These are phyloP conservation scores for Bruguiera hainesii DNA, from an alignment of 441 rosid species.

Conservation along the genomic window DNA sequence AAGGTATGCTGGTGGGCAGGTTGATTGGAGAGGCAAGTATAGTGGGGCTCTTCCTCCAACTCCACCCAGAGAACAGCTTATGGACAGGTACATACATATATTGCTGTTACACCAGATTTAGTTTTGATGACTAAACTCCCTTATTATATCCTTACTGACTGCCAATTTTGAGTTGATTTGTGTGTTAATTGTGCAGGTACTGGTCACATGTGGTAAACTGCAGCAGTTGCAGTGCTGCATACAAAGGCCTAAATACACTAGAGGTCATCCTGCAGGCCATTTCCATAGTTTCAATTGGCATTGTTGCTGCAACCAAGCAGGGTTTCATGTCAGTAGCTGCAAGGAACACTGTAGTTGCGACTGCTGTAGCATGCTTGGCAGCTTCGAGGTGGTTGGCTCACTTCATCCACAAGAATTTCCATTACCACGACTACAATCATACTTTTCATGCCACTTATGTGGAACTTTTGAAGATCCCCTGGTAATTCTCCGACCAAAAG, in stretches of 20 bases:
- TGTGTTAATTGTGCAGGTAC: conserved; percentile 7
- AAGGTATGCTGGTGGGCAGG: conserved; percentile 26
- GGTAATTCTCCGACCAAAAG: too few species aligned
- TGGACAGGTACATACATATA: conserved; percentile 31
- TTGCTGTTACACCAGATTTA: too few species aligned
- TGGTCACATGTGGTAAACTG: conserved; percentile 38
- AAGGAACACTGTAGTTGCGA: not conserved
- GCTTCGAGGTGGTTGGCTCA: conserved; percentile 18
- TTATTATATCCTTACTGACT: too few species aligned
- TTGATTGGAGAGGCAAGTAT: conserved; percentile 34
- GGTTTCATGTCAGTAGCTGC: not conserved
- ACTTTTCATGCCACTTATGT: conserved; percentile 11
- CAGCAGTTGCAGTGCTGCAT: conserved; percentile 29
- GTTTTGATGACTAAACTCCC: too few species aligned
- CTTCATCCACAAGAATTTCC: conserved; percentile 27
- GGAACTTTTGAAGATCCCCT: too few species aligned
- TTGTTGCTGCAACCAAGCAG: conserved; percentile 25
- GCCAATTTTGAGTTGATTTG: not conserved
- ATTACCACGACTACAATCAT: conserved; percentile 33
- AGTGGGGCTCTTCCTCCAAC: conserved; percentile 25
- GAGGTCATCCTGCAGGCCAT: not conserved
- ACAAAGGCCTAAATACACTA: conserved; percentile 1
- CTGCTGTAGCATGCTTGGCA: conserved; percentile 19
- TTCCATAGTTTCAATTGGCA: conserved; percentile 22
- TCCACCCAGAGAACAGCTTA: conserved; percentile 35